Conservation (phyloP, 768 basidiomycete genomes). For the Tricholoma furcatifolium region DNA sequence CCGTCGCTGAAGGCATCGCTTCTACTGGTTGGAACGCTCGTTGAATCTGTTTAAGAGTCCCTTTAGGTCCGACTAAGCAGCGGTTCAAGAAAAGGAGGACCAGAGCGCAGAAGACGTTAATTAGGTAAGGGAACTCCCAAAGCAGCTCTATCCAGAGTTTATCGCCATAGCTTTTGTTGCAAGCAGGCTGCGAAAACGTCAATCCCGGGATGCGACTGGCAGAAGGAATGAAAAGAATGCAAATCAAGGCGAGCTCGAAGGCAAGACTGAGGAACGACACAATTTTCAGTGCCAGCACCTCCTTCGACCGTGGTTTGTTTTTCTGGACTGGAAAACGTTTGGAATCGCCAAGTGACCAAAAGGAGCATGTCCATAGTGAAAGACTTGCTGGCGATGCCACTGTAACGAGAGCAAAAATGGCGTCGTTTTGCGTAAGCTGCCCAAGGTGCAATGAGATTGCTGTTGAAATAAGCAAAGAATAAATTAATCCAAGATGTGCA, state of each 20-base stretch:
- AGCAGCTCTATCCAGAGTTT: slow-evolving; percentile 8
- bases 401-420: background rate
- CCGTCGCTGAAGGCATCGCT: no score
- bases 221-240: background rate
- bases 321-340: background rate
- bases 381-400: background rate
- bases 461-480: background rate
- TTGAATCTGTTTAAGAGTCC: no score
- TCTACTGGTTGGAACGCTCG: no score
- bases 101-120: background rate
- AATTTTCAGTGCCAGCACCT: background rate
- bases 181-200: slow-evolving; percentile 8
- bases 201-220: background rate
- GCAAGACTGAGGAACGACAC: background rate
- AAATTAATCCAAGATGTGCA: background rate
- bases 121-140: slow-evolving; percentile 4
- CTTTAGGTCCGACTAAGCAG: no score
- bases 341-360: background rate
- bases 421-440: background rate
- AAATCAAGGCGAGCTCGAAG: background rate
- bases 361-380: background rate
- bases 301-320: no score
- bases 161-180: background rate
- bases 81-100: background rate
- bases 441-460: background rate